phyloP scores from a whole-genome alignment of 2,329 filamentous ascomycete genomes.

The Neonectria hederae region DNA sequence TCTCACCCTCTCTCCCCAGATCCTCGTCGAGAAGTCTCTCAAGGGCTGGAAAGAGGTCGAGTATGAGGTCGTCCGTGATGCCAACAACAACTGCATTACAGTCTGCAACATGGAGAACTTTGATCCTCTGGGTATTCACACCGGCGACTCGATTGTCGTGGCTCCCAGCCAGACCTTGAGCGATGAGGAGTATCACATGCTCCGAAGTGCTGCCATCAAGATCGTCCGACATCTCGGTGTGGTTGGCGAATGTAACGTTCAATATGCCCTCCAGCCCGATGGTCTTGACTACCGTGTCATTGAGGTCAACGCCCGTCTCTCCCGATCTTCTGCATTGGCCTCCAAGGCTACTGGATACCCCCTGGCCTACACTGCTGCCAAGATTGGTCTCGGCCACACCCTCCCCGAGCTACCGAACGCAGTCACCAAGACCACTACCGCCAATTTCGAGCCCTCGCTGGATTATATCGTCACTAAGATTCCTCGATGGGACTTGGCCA shows the following conservation, averaged over 20 bases:
- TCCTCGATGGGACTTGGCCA: conserved; percentile 96
- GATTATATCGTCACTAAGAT: conserved; percentile 99
- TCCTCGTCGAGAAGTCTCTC: conserved; percentile 96
- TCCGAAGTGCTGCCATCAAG: conserved; percentile 96
- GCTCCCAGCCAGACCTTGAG: conserved; percentile 96
- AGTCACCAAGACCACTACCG: conserved; percentile 97
- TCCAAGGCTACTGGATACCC: conserved; percentile 99
- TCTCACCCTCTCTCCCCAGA: conserved; percentile 92
- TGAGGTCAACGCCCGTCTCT: conserved; percentile 98
- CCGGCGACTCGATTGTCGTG: conserved; percentile 98
- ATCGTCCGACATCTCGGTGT: conserved; percentile 97
- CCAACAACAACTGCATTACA: conserved; percentile 98
- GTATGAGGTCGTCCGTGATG: conserved; percentile 97
- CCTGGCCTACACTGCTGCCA: conserved; percentile 95
- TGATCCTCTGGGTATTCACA: conserved; percentile 96
- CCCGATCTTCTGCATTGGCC: conserved; percentile 93
- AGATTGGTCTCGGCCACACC: conserved; percentile 96
- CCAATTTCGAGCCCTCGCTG: conserved; percentile 97
- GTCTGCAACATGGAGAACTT: conserved; percentile 91
- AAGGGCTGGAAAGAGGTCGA: conserved; percentile 99
- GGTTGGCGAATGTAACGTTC: conserved; percentile 98
- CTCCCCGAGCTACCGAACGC: conserved; percentile 96
- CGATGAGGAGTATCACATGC: conserved; percentile 99
- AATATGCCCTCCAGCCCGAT: conserved; percentile 96
- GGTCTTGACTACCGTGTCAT: conserved; percentile 98